Base-by-base conservation (phyloP, 2,329 filamentous ascomycete species). In the Alternaria longipes region DNA sequence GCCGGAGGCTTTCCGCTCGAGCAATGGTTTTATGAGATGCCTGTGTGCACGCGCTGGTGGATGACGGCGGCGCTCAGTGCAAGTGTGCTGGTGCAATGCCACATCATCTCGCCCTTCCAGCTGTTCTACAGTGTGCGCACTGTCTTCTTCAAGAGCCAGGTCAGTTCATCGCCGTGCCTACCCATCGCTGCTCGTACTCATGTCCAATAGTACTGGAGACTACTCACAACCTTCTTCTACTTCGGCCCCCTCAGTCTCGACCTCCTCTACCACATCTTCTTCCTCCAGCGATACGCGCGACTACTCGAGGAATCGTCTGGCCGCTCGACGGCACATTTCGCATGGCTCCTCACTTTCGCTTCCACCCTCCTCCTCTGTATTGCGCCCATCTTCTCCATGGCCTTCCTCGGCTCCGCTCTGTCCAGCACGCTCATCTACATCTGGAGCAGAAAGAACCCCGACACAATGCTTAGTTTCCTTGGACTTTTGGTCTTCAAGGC, bases 11-110 rank as follows among this genome's bases (percentile, higher is more conserved):
- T 97, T 74, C 95, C 94, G 42, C 86, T 99, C 8, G 95, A 98
- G 81, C 91, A 94, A 70, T 99, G 95, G 95, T 98, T 97, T 81
- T 97, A 93, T 86, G 95, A 99, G 80, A 97, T 97, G 91, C 95
- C 95, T 4, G 89, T 95, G 26, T 97, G 94, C 80, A 99, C 95
- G 38, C 86, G 95, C 63, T 96, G 92, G 90, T 99, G 95, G 95
- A 98, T 95, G 22, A 94, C 93, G 24, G 93, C 94, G 5, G 97
- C 94, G 0, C 89, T 98, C 42, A 83, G 93, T 59, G 95, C 91
- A 11, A 97, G 93, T 69, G 89, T 93, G 16, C 83, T 98, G 70
- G 93, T 98, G 5, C 95, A 98, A 80, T 98, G 93, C 81, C 89
- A 96, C 73, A 90, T 98, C 78, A 84, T 98, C 66, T 95, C 91